Evolutionary conservation across 2,329 filamentous ascomycete genomes (phyloP).

Genomic region (Aspergillus ochraceus): DNA sequence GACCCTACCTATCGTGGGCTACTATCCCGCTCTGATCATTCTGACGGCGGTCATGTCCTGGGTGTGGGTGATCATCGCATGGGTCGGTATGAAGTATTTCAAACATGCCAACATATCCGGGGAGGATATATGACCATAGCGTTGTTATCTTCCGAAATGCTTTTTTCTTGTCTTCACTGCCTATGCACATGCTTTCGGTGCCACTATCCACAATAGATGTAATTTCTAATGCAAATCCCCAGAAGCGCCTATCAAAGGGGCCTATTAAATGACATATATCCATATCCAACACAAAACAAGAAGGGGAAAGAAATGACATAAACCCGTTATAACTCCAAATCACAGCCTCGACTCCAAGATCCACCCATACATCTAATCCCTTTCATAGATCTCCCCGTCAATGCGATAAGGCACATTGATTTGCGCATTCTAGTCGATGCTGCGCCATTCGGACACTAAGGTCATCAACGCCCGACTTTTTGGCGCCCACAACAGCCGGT

Average conservation of each 20-base stretch:
- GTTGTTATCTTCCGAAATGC: not conserved
- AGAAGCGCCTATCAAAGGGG: not conserved
- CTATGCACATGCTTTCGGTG: not conserved
- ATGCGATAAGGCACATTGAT: slow-evolving; percentile 23
- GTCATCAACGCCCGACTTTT: slow-evolving; percentile 11
- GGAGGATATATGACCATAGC: slow-evolving; percentile 46
- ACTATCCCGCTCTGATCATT: slow-evolving; percentile 93
- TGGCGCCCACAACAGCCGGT: slow-evolving; percentile 7
- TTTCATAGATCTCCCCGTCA: slow-evolving; percentile 1
- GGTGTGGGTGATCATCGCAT: slow-evolving; percentile 97
- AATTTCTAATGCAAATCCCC: not conserved
- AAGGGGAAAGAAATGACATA: not conserved
- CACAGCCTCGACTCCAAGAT: not conserved
- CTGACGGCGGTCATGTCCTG: slow-evolving; percentile 94
- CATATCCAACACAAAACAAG: not conserved
- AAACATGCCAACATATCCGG: slow-evolving; percentile 88
- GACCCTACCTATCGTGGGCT: slow-evolving; percentile 91
- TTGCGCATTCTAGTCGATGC: slow-evolving; percentile 11
- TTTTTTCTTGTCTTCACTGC: not conserved
- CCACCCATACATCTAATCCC: not conserved
- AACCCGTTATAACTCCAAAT: slow-evolving; percentile 1
- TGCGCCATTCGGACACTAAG: slow-evolving; percentile 10
- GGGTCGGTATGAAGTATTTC: slow-evolving; percentile 99
- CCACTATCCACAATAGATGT: not conserved
- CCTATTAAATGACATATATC: not conserved